phyloP scores from a whole-genome alignment of 73 alveolate species.

The Paramecium octaurelia region DNA sequence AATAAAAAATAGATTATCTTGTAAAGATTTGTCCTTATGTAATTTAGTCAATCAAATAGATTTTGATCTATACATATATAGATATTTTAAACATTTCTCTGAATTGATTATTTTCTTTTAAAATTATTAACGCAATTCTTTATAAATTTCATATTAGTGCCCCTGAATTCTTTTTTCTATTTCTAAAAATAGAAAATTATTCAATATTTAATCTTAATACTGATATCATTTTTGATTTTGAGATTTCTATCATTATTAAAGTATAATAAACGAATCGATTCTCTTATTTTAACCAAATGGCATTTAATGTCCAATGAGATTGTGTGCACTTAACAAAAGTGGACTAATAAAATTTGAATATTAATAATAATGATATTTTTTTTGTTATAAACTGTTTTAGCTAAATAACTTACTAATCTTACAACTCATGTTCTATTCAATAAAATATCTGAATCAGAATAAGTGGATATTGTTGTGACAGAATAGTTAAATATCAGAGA shows the following conservation, averaged over 20 bases:
- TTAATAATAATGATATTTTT: neutral
- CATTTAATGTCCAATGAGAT: neutral
- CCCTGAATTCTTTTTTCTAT: neutral
- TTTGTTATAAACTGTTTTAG: neutral
- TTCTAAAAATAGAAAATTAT: neutral
- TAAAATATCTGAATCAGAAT: neutral
- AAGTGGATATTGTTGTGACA: neutral
- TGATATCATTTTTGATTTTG: neutral
- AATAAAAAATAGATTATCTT: too few relatives aligned
- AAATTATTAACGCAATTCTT: neutral
- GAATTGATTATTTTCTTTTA: conserved; percentile 8
- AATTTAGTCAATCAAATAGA: neutral
- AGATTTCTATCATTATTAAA: neutral
- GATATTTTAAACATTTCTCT: conserved; percentile 38
- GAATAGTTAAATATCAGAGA: neutral
- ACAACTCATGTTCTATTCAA: neutral
- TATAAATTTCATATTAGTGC: conserved; percentile 11
- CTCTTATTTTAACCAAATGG: too few relatives aligned
- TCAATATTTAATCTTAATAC: conserved; percentile 25
- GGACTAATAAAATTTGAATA: neutral
- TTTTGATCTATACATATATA: neutral
- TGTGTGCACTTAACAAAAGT: neutral
- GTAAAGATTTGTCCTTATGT: too few relatives aligned
- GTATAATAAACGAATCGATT: too few relatives aligned
- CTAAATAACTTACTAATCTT: neutral